phyloP scores from a whole-genome alignment of 176 grass and related monocot genomes.

The Cenchrus purpureus region DNA sequence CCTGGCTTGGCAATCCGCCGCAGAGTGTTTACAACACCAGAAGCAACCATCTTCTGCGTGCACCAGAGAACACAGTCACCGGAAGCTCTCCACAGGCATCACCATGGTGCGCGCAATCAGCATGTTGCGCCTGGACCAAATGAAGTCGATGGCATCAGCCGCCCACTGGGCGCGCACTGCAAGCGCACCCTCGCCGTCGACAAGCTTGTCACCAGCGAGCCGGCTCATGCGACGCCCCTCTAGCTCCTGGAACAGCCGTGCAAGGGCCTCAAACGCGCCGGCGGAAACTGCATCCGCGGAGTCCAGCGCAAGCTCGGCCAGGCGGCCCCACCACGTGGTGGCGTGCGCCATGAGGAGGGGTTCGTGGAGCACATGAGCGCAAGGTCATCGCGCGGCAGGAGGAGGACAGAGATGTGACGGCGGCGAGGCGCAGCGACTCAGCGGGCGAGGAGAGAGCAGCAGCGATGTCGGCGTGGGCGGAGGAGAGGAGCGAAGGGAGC shows the following conservation, averaged over 20 bases:
- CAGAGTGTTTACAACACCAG: conserved; percentile 72
- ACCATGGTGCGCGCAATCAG: conserved; percentile 82
- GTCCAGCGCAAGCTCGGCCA: conserved; percentile 69
- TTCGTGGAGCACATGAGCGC: conserved; percentile 78
- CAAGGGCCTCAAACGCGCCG: conserved; percentile 76
- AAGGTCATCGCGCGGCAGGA: conserved; percentile 82
- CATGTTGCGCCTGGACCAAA: conserved; percentile 82
- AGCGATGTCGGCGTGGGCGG: conserved; percentile 67
- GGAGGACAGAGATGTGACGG: conserved; percentile 77
- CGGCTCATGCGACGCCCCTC: conserved; percentile 93
- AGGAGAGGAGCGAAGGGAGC: conserved; percentile 74
- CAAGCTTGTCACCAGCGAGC: conserved; percentile 94
- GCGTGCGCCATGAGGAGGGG: conserved; percentile 83
- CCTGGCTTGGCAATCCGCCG: conserved; percentile 70
- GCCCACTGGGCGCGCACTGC: conserved; percentile 94
- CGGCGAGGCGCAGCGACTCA: conserved; percentile 70
- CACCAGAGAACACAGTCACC: conserved; percentile 78
- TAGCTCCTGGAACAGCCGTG: conserved; percentile 90
- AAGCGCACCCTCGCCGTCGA: conserved; percentile 81
- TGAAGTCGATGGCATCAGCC: conserved; percentile 69
- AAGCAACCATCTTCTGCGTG: conserved; percentile 90
- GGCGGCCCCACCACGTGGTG: conserved; percentile 81
- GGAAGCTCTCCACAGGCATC: conserved; percentile 88
- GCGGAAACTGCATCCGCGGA: conserved; percentile 75
- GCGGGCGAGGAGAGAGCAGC: conserved; percentile 65